Percentiles rank a stretch among this genome's conserved stretches.
Evolutionary conservation across 176 grass and related monocot species (phyloP).

Genomic region (Chloris gayana): DNA sequence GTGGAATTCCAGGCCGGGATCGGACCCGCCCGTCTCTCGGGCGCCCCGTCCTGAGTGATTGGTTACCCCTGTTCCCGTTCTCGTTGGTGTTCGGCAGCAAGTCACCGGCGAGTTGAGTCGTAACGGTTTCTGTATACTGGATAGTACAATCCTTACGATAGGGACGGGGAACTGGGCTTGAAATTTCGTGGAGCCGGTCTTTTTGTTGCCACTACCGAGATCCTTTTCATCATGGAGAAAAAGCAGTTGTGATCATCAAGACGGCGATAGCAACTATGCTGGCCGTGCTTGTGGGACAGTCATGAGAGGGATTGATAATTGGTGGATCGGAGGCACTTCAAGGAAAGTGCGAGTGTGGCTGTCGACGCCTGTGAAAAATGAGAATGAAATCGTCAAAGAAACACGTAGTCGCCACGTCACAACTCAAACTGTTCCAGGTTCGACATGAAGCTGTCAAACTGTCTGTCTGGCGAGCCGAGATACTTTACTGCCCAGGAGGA

Average conservation of each 20-base stretch:
- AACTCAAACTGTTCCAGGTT: not conserved
- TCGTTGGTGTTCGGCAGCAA: not conserved
- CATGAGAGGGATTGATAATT: not conserved
- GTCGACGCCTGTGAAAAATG: not conserved
- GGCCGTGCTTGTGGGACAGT: not conserved
- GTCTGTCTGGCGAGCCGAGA: not conserved
- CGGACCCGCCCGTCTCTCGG: not conserved
- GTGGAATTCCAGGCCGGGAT: not conserved
- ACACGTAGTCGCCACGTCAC: not conserved
- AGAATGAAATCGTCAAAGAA: not conserved
- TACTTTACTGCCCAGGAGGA: not conserved
- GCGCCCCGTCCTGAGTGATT: not conserved
- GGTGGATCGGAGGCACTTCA: not conserved
- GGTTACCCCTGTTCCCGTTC: not conserved
- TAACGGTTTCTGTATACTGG: too few relatives aligned
- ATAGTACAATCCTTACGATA: not conserved
- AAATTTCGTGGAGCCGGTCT: conserved; percentile 5
- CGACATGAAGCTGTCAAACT: not conserved
- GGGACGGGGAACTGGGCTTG: not conserved
- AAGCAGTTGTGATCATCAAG: not conserved
- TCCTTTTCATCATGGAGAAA: not conserved
- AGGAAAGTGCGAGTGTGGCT: not conserved
- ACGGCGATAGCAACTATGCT: not conserved
- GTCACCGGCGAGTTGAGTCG: not conserved
- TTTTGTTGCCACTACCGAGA: not conserved